phyloP scores from a whole-genome alignment of 108 stramenopile genomes.

The Bacterosira constricta region DNA sequence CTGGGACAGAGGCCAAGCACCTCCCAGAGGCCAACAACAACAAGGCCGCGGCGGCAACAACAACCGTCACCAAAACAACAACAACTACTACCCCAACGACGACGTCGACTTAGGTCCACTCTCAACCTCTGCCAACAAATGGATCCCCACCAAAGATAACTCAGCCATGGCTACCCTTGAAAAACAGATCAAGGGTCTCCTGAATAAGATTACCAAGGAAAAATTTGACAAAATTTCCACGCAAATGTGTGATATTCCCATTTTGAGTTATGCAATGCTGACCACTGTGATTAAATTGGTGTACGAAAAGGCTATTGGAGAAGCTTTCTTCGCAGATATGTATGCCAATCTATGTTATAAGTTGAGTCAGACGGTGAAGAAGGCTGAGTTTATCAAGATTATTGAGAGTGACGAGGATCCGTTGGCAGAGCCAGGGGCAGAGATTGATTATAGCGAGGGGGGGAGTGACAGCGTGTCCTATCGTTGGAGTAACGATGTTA shows the following conservation, averaged over 20 bases:
- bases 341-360: conserved; percentile 89
- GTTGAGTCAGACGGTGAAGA: conserved; percentile 60
- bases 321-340: conserved; percentile 90
- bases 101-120: conserved; percentile 69
- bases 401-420: conserved; percentile 87
- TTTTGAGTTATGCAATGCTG: conserved; percentile 74
- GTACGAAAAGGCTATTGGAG: conserved; percentile 93
- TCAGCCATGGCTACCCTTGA: conserved; percentile 66
- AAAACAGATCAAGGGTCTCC: conserved; percentile 85
- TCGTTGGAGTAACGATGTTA: conserved; percentile 85
- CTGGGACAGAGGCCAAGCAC: conserved; percentile 29
- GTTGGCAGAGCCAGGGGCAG: conserved; percentile 63
- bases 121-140: conserved; percentile 67
- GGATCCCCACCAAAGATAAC: conserved; percentile 73
- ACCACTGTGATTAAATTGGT: conserved; percentile 82
- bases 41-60: conserved; percentile 27
- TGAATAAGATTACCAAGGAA: conserved; percentile 93
- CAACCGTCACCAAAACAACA: background rate
- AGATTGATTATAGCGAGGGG: conserved; percentile 38
- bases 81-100: conserved; percentile 16
- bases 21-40: no score
- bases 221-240: conserved; percentile 81
- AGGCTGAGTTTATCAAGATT: conserved; percentile 67
- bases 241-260: conserved; percentile 84
- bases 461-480: conserved; percentile 58